A percentile compares a stretch with the other conserved stretches of the same genome.
phyloP scores from a whole-genome alignment of 2,329 filamentous ascomycete species.

The Didymella segeticola region DNA sequence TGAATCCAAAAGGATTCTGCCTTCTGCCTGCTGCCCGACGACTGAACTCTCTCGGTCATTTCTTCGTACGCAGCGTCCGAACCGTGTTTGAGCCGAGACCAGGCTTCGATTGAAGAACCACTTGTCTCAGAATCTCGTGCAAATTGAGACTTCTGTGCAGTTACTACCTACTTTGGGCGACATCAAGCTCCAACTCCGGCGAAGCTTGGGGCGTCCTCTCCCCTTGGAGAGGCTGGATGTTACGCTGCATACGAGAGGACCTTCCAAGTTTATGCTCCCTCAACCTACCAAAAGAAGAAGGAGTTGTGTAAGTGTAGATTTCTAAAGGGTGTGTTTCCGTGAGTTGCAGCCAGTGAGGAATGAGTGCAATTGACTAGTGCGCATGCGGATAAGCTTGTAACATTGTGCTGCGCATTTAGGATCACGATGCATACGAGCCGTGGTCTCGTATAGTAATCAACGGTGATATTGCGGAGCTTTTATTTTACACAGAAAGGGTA shows the following conservation, averaged over 20 bases:
- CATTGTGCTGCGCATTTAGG: not conserved
- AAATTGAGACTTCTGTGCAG: not conserved
- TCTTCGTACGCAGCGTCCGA: not conserved
- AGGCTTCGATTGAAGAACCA: not conserved
- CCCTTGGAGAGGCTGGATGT: not conserved
- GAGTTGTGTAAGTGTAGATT: slow-evolving; percentile 4
- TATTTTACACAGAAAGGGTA: too few species aligned
- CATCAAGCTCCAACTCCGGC: not conserved
- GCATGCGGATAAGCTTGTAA: slow-evolving; percentile 15
- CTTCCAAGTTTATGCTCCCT: not conserved
- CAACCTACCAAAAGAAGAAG: slow-evolving; percentile 7
- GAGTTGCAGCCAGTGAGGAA: slow-evolving; percentile 3
- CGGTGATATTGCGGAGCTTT: not conserved
- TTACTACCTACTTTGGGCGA: not conserved
- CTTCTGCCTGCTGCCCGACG: not conserved
- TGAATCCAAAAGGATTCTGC: too few species aligned
- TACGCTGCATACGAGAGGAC: not conserved
- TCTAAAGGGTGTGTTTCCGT: slow-evolving; percentile 8
- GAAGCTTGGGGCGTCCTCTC: not conserved
- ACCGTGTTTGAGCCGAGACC: not conserved
- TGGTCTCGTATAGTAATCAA: not conserved
- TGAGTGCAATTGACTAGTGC: not conserved
- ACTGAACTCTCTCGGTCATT: not conserved
- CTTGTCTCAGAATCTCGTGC: not conserved
- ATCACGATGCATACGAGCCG: not conserved